phyloP scores from a whole-genome alignment of 2,329 filamentous ascomycete genomes.

The Colletotrichum gloeosporioides region DNA sequence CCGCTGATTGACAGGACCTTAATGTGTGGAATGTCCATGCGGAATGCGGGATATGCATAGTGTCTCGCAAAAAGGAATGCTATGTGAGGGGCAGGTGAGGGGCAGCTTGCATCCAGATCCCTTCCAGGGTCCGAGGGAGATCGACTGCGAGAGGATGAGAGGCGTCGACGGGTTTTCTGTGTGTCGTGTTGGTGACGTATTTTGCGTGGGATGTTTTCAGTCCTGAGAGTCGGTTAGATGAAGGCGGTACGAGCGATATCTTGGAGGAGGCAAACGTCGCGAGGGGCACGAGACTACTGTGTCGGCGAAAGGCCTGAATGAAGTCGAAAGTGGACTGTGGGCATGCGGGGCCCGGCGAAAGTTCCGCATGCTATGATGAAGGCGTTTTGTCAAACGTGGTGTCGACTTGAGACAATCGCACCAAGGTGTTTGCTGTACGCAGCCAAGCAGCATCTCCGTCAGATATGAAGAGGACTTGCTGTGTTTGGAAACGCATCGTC shows the following conservation, averaged over 20 bases:
- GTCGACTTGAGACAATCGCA: not conserved
- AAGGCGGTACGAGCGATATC: not conserved
- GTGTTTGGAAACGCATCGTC: constrained; percentile 10
- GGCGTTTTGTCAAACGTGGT: not conserved
- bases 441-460: not conserved
- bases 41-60: constrained; percentile 1
- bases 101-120: not conserved
- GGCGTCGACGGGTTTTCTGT: not conserved
- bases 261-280: not conserved
- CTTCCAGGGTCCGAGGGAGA: not conserved
- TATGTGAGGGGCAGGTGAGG: not conserved
- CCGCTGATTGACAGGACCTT: constrained; percentile 14
- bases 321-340: not conserved
- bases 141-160: not conserved
- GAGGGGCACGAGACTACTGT: constrained; percentile 9
- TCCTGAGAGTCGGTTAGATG: not conserved
- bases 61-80: not conserved
- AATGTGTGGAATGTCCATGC: constrained; percentile 15
- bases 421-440: not conserved
- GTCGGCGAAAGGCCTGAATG: not conserved
- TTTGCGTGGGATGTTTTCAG: not conserved
- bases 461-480: not conserved
- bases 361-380: constrained; percentile 17
- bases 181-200: constrained; percentile 17
- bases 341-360: not conserved